Base-by-base conservation (phyloP, 2,329 filamentous ascomycete species). In the Colletotrichum simmondsii region DNA sequence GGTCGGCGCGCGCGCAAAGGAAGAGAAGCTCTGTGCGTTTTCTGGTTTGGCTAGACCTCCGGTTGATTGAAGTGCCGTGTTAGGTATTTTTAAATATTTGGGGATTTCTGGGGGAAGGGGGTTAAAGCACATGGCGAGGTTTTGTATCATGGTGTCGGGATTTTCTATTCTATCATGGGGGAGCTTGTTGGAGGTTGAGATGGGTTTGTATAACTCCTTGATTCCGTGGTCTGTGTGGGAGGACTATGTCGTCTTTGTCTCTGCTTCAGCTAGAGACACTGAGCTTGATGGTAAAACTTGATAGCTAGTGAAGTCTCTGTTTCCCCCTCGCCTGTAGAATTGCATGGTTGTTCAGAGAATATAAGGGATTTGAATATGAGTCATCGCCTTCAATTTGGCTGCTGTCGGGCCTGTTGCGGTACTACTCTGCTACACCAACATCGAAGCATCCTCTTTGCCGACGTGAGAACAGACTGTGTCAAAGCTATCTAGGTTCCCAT, bases 91-190 rank as follows among this genome's bases (percentile, higher is more conserved):
- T 42, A 42, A 42, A 3, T 37, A 32, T 10, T 32, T 32, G 30
- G 30, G 35, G 64, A 16, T 30, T 30, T 14, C 32, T 26, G 49
- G 58, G 37, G 35, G 35, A 5, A 37, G 35, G 35, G 35, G 35
- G 35, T 37, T 42, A 7, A 49, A 12, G 35, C 30, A 19, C 26
- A 60, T 59, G 46, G 46, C 46, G 22, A 7, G 46, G 46, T 46
- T 65, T 59, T 8, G 19, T 65, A 46, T 65, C 60, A 52, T 30
- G 57, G 65, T 70, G n/a, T 65, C 70, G 60, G 30, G 30, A 12
- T 12, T 35, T 35, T 35, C 32, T 35, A 35, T 42, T 60, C 6
- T 16, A 16, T 30, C 32, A 49, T 28, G 70, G 54, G 46, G 1
- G 16, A 24, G 70, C 70, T 59, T 69, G 54, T 64, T 19, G 64